Conservation (phyloP, 2,329 filamentous ascomycete species). For the Phaeosphaeriaceae sp. region DNA sequence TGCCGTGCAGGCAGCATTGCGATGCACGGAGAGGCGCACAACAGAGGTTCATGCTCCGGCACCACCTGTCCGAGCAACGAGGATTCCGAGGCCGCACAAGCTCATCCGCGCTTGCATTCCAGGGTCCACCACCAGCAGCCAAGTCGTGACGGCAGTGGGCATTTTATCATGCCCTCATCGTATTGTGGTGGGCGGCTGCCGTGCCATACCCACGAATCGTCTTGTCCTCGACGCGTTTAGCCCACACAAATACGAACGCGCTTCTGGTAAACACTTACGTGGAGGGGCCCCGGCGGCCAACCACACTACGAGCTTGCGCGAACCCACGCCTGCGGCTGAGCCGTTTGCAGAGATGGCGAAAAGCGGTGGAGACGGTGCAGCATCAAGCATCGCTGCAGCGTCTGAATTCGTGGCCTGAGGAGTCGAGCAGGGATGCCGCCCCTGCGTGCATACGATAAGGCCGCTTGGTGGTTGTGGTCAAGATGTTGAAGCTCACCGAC, state of each 20-base stretch:
- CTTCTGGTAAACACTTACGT: conserved; percentile 26
- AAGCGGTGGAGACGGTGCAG: conserved; percentile 26
- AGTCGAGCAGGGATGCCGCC: conserved; percentile 20
- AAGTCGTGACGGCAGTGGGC: conserved; percentile 12
- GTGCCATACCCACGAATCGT: conserved; percentile 16
- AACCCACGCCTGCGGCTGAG: conserved; percentile 37
- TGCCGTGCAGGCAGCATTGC: conserved; percentile 23
- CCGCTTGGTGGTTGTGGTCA: conserved; percentile 19
- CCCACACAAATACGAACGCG: conserved; percentile 26
- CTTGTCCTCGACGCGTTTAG: conserved; percentile 26
- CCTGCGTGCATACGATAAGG: conserved; percentile 34
- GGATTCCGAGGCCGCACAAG: conserved; percentile 26
- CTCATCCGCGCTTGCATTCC: conserved; percentile 30
- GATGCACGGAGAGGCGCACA: conserved; percentile 34
- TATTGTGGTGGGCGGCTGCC: conserved; percentile 11
- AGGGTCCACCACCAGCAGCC: conserved; percentile 17
- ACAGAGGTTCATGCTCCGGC: conserved; percentile 27
- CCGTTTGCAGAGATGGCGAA: conserved; percentile 36
- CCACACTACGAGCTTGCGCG: conserved; percentile 17
- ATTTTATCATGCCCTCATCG: conserved; percentile 13
- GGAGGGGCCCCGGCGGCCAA: conserved; percentile 13
- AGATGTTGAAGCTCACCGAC: conserved; percentile 32
- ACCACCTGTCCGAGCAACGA: conserved; percentile 25
- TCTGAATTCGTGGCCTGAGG: conserved; percentile 16
- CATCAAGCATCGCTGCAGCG: conserved; percentile 6